Conservation (phyloP, 805 yeast species). For the Maudiozyma bulderi region DNA sequence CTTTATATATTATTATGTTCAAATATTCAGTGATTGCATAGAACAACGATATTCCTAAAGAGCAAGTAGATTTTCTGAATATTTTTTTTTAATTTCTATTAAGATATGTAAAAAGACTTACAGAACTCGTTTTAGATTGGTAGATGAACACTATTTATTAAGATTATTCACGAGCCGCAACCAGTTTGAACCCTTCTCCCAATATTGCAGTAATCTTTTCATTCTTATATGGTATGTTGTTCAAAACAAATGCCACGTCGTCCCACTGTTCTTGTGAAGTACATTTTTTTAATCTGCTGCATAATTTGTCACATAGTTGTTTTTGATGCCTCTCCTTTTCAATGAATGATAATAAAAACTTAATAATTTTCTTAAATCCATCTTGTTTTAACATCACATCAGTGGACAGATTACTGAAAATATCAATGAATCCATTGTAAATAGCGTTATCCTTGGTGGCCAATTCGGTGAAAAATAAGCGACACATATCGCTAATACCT, state of each 20-base stretch:
- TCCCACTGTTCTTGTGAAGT: conserved; percentile 71
- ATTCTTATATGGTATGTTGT: conserved; percentile 54
- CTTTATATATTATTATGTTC: no score
- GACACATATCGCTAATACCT: conserved; percentile 83
- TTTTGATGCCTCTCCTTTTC: conserved; percentile 82
- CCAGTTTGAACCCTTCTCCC: conserved; percentile 56
- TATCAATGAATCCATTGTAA: conserved; percentile 92
- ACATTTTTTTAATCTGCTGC: conserved; percentile 54
- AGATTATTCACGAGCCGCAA: conserved; percentile 23
- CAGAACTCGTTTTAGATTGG: not conserved
- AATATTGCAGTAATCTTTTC: conserved; percentile 52
- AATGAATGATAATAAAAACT: conserved; percentile 71
- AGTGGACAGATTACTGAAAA: conserved; percentile 77
- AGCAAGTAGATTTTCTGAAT: no score
- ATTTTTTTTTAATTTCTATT: no score
- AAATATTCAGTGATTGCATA: no score
- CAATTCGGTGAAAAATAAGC: conserved; percentile 82
- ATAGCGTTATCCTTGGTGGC: conserved; percentile 95
- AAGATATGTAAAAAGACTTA: no score
- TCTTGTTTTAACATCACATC: conserved; percentile 54
- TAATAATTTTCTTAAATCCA: conserved; percentile 67
- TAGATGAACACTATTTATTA: not conserved
- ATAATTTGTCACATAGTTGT: conserved; percentile 69
- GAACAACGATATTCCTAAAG: no score
- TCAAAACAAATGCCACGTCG: conserved; percentile 71